Evolutionary conservation across 169 alveolate genomes (phyloP).

Genomic region (Plasmodium vinckei): DNA sequence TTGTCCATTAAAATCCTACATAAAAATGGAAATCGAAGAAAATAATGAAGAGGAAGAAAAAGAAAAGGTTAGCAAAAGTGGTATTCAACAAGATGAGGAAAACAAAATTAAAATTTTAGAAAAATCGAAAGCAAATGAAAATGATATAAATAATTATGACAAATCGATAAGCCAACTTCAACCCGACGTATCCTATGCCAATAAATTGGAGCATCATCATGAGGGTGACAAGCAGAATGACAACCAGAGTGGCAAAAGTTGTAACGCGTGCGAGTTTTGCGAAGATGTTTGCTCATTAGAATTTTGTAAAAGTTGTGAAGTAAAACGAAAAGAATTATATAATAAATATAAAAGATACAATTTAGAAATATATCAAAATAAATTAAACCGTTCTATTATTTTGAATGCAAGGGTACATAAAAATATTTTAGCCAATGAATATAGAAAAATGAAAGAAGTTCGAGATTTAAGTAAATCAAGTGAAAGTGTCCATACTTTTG

Average conservation of each 20-base stretch:
- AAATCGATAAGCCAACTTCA: neutral
- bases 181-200: no score
- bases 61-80: neutral
- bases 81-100: no score
- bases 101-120: no score
- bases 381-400: neutral
- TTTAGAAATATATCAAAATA: conserved; percentile 16
- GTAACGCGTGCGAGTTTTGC: conserved; percentile 51
- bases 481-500: neutral
- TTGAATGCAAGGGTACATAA: neutral
- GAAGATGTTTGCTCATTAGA: conserved; percentile 55
- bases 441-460: neutral
- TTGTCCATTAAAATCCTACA: no score
- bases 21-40: neutral
- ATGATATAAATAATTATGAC: neutral
- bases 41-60: neutral
- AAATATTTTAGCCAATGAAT: neutral
- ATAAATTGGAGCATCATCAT: no score
- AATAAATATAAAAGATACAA: conserved; percentile 31
- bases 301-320: conserved; percentile 22
- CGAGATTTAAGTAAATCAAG: neutral
- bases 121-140: neutral
- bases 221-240: neutral
- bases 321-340: conserved; percentile 35
- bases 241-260: neutral